phyloP scores from a whole-genome alignment of 305 asterid species.

The Solanum hybrid region DNA sequence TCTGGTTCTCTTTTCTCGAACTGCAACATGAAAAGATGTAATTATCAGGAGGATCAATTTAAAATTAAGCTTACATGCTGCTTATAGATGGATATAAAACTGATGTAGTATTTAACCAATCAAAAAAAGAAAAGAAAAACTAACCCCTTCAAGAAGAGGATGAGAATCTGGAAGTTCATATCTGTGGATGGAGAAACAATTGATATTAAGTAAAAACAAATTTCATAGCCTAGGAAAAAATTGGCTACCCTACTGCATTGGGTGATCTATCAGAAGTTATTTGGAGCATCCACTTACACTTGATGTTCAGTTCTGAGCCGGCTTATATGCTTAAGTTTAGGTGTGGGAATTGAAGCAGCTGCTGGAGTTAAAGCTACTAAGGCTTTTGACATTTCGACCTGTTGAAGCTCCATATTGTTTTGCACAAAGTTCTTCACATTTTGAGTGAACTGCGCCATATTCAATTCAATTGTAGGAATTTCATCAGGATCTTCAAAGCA shows the following conservation, averaged over 20 bases:
- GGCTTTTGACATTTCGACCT: slow-evolving; percentile 76
- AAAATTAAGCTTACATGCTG: not conserved
- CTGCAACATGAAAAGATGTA: slow-evolving; percentile 39
- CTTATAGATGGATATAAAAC: not conserved
- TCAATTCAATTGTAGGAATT: slow-evolving; percentile 80
- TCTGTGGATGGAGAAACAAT: slow-evolving; percentile 41
- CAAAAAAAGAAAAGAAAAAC: slow-evolving; percentile 8
- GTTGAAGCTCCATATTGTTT: slow-evolving; percentile 51
- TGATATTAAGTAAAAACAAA: slow-evolving; percentile 10
- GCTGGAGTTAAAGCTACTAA: slow-evolving; percentile 77
- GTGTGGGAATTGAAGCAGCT: slow-evolving; percentile 88
- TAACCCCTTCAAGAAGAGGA: slow-evolving; percentile 80
- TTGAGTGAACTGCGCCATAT: slow-evolving; percentile 74
- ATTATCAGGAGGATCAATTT: slow-evolving; percentile 17
- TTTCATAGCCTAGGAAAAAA: not conserved
- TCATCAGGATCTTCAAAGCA: slow-evolving; percentile 64
- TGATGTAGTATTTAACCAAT: not conserved
- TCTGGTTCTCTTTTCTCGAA: slow-evolving; percentile 87
- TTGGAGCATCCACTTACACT: slow-evolving; percentile 60
- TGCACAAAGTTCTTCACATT: slow-evolving; percentile 61
- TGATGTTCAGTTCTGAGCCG: slow-evolving; percentile 96
- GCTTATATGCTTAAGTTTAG: slow-evolving; percentile 84
- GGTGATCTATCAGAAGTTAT: not conserved
- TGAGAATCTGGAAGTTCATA: slow-evolving; percentile 95
- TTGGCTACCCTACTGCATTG: not conserved